Conservation (phyloP, 2,329 filamentous ascomycete genomes). For the Aspergillus clavatus region DNA sequence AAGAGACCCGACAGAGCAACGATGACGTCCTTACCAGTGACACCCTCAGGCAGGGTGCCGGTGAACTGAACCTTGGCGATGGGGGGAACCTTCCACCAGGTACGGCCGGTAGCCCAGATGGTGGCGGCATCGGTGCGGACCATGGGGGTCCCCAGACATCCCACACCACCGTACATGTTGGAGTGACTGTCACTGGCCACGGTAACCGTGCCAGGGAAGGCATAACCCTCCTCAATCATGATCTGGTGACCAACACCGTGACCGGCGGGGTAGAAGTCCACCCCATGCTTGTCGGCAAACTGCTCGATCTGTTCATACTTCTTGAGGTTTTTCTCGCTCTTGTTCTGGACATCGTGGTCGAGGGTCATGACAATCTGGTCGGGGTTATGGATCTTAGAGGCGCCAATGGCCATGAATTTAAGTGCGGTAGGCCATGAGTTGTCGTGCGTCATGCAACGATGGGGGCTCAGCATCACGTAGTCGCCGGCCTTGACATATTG, state of each 20-base stretch:
- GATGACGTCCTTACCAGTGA: conserved; percentile 92
- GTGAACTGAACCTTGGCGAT: conserved; percentile 75
- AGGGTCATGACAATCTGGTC: conserved; percentile 76
- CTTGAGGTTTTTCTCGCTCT: conserved; percentile 67
- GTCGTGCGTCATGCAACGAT: conserved; percentile 80
- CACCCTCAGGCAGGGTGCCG: conserved; percentile 69
- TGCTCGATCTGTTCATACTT: conserved; percentile 79
- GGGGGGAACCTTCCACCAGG: conserved; percentile 86
- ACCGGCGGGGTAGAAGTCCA: conserved; percentile 72
- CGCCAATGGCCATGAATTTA: conserved; percentile 81
- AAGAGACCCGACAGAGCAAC: conserved; percentile 82
- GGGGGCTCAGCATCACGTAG: conserved; percentile 71
- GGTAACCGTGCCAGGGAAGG: conserved; percentile 77
- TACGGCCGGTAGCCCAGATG: conserved; percentile 77
- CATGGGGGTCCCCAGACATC: conserved; percentile 70
- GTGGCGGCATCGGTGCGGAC: conserved; percentile 83
- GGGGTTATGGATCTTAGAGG: conserved; percentile 65
- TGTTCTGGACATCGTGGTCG: conserved; percentile 88
- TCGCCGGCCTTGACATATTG: conserved; percentile 76
- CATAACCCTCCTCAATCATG: conserved; percentile 71
- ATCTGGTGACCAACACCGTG: conserved; percentile 80
- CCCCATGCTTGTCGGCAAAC: conserved; percentile 73
- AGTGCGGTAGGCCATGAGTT: conserved; percentile 71
- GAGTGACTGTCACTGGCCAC: conserved; percentile 69
- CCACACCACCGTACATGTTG: conserved; percentile 80